Base-by-base conservation (phyloP, 164 flowering plant species). In the Stephania japonica region DNA sequence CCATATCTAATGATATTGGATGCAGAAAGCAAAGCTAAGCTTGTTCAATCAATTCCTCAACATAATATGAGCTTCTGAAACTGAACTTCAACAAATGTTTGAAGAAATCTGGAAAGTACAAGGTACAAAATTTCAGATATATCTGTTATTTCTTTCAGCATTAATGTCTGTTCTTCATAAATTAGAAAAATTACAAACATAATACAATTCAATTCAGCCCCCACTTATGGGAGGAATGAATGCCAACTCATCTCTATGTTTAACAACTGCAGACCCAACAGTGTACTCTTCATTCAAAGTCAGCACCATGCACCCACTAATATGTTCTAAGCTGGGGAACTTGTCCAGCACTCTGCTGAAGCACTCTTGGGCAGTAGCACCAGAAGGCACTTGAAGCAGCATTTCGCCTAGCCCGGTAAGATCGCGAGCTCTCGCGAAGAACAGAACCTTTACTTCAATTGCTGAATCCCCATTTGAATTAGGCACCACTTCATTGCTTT, bases 151-250 rank as follows among this genome's bases (percentile, higher is more conserved):
- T 53, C 61, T 53, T 32, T 41, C 21, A 8, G 56, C 5, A 44
- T 47, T 71, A 16, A 10, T 27, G 26, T 12, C 32, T 27, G 32
- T 27, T 27, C n/a, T n/a, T n/a, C n/a, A n/a, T n/a, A n/a, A n/a
- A n/a, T n/a, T n/a, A n/a, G n/a, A n/a, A 7, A 71, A 14, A 43
- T 47, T 71, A 25, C 18, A 70, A 6, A 8, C 9, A 42, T 16
- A 68, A n/a, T 27, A 1, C 32, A 27, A 27, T n/a, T 50, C n/a
- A 26, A 69, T 44, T 85, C 76, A 95, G 47, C 98, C 98, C 65
- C 99, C 98, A 68, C 99, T 95, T 61, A 95, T 93, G 5, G 99
- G 99, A 74, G 99, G 99, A 83, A 95, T 93, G 63, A 95, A 84
- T 49, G 99, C 99, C 77, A 93, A 81, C 80, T 93, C 97, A 86